Percentiles rank a stretch among this genome's conserved stretches.
Evolutionary conservation across 495 filamentous ascomycete species (phyloP).

Genomic region (Xylaria intraflava): DNA sequence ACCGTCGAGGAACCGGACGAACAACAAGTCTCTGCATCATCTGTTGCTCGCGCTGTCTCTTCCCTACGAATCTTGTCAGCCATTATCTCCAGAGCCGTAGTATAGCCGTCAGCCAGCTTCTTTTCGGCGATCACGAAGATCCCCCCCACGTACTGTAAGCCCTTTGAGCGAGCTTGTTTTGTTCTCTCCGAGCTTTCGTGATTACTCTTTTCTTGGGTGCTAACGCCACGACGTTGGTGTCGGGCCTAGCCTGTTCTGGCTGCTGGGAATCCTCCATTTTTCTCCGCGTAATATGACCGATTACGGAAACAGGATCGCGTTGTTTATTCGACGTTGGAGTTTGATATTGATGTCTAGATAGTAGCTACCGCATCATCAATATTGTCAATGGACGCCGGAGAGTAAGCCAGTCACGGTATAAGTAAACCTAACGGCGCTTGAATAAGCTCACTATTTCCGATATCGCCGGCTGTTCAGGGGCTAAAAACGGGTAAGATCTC

Average conservation of each 20-base stretch:
- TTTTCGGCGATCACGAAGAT: background rate
- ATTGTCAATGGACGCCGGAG: background rate
- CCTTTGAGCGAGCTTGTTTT: slow-evolving; percentile 37
- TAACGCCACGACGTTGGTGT: background rate
- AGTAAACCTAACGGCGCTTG: background rate
- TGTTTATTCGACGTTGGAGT: background rate
- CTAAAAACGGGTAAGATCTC: no score
- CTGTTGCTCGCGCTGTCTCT: slow-evolving; percentile 3
- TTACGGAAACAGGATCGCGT: background rate
- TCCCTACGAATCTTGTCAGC: slow-evolving; percentile 1
- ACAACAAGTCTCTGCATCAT: background rate
- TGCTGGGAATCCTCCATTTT: background rate
- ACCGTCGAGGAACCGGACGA: background rate
- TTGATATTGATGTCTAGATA: background rate
- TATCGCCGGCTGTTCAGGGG: slow-evolving; percentile 7
- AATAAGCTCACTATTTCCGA: background rate
- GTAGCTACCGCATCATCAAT: background rate
- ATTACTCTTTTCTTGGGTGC: slow-evolving; percentile 26
- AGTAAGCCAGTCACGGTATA: slow-evolving; percentile 10
- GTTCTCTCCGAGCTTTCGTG: slow-evolving; percentile 35
- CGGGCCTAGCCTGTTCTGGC: background rate
- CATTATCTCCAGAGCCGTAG: background rate
- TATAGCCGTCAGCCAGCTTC: background rate
- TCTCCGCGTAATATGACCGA: no score
- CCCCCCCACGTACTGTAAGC: slow-evolving; percentile 31